Base-by-base conservation (phyloP, 495 filamentous ascomycete genomes). In the Penicillium soppii region DNA sequence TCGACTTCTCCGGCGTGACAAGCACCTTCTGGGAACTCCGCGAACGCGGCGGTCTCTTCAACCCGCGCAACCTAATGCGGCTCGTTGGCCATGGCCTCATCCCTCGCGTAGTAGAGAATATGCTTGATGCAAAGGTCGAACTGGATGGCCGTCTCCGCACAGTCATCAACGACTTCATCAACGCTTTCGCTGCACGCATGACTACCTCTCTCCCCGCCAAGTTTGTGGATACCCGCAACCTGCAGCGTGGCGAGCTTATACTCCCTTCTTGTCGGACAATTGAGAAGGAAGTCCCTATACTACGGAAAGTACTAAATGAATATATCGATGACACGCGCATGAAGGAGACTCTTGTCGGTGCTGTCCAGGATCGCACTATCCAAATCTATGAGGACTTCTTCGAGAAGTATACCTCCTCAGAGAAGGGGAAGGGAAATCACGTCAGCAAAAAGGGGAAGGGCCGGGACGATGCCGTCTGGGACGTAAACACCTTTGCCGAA, bases 1-100 rank as follows among this genome's bases (percentile, higher is more conserved):
- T 89, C 56, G 86, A 95, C 67, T 94, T 96, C 68, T 82, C 87
- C 19, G 82, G 82, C 43, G 77, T 94, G 12, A 90, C 86, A 65
- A 87, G 81, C 52, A 88, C 88, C 3, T 89, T 95, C 58, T 88
- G 80, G 77, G 84, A 88, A 59, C 73, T 90, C 5, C 80, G 86
- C 40, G 79, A 84, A 47, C 77, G 84, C 17, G 86, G 86, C 40
- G 83, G 80, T 10, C 76, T 89, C 27, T 89, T 89, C 72, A 85
- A 87, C 55, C 82, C 85, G 0, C 66, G 77, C 27, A 82, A 81
- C 41, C 69, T 85, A 2, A 68, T 83, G 67, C 73, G 79, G 1
- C 69, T 84, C 5, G 79, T 85, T 35, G 83, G 82, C 16, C 77
- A 81, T 17, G 76, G 77, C 7, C 77, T 85, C 6, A 62, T 84